phyloP scores from a whole-genome alignment of 1,139 yeast genomes.

The Schizosaccharomyces versatilis region DNA sequence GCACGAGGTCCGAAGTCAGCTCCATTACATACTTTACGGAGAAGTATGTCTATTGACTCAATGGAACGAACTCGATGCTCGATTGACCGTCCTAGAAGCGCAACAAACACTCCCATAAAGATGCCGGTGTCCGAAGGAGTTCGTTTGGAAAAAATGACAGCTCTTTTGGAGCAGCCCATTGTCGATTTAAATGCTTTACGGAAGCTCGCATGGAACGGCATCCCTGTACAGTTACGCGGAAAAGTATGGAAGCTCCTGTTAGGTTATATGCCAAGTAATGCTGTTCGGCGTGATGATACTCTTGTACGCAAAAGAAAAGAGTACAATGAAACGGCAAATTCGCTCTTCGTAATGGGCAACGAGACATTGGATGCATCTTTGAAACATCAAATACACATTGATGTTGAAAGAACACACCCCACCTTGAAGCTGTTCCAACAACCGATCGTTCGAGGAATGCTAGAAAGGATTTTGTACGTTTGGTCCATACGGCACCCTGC shows the following conservation, averaged over 20 bases:
- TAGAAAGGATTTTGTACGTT: constrained; percentile 60
- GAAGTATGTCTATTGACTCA: no score
- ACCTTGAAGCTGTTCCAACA: constrained; percentile 48
- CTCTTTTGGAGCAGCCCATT: constrained; percentile 35
- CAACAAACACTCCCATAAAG: no score
- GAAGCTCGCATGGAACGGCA: constrained; percentile 81
- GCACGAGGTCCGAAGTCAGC: no score
- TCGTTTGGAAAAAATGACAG: constrained; percentile 10
- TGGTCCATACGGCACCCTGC: constrained; percentile 99
- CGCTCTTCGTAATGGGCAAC: constrained; percentile 20
- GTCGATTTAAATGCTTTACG: constrained; percentile 49
- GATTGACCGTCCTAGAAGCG: no score
- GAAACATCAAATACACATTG: constrained; percentile 92
- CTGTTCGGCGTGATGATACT: constrained; percentile 47
- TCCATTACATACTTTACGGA: no score
- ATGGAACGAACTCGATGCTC: no score
- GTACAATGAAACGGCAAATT: constrained; percentile 43
- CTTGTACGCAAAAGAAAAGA: constrained; percentile 67
- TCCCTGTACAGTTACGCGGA: constrained; percentile 64
- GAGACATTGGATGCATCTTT: constrained; percentile 43
- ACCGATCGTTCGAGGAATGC: constrained; percentile 41
- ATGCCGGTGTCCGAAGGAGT: no score
- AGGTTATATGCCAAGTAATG: constrained; percentile 77
- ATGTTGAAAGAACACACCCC: constrained; percentile 87
- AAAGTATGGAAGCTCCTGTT: constrained; percentile 71